Percentiles rank a stretch among this genome's conserved stretches.
Conservation (phyloP, 768 basidiomycete species). For the Lentinula aciculospora region DNA sequence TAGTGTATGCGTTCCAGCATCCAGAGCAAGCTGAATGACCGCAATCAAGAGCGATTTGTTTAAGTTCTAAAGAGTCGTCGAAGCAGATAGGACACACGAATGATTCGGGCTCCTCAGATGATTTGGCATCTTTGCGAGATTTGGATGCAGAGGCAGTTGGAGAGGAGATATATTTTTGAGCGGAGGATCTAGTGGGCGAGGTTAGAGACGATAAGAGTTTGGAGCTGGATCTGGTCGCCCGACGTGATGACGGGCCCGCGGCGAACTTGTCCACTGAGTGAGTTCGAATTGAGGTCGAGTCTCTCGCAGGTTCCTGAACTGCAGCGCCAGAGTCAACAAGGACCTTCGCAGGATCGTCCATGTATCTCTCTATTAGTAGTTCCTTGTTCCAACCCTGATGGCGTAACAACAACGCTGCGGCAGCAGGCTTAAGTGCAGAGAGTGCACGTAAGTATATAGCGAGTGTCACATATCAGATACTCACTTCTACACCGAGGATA, state of each 20-base stretch:
- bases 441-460: neutral
- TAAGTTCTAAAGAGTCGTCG: slow-evolving; percentile 57
- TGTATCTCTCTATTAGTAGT: slow-evolving; percentile 91
- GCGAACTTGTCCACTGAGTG: slow-evolving; percentile 16
- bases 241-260: slow-evolving; percentile 19
- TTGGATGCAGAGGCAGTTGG: slow-evolving; percentile 16
- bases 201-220: slow-evolving; percentile 29
- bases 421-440: slow-evolving; percentile 41
- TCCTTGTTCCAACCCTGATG: slow-evolving; percentile 95
- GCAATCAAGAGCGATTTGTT: slow-evolving; percentile 71
- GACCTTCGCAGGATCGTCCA: slow-evolving; percentile 80
- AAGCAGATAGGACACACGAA: slow-evolving; percentile 96
- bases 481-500: slow-evolving; percentile 85
- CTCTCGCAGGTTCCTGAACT: slow-evolving; percentile 33
- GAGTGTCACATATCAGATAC: slow-evolving; percentile 24
- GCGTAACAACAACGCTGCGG: slow-evolving; percentile 75
- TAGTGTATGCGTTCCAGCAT: slow-evolving; percentile 81
- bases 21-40: slow-evolving; percentile 77
- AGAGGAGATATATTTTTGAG: slow-evolving; percentile 20
- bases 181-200: slow-evolving; percentile 20
- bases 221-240: slow-evolving; percentile 30
- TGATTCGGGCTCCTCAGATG: slow-evolving; percentile 30
- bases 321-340: slow-evolving; percentile 69
- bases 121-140: slow-evolving; percentile 20
- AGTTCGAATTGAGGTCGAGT: slow-evolving; percentile 4